A percentile compares a stretch with the other conserved stretches of the same genome.
phyloP scores from a whole-genome alignment of 208 protist species.

The Phytomonas sp. region DNA sequence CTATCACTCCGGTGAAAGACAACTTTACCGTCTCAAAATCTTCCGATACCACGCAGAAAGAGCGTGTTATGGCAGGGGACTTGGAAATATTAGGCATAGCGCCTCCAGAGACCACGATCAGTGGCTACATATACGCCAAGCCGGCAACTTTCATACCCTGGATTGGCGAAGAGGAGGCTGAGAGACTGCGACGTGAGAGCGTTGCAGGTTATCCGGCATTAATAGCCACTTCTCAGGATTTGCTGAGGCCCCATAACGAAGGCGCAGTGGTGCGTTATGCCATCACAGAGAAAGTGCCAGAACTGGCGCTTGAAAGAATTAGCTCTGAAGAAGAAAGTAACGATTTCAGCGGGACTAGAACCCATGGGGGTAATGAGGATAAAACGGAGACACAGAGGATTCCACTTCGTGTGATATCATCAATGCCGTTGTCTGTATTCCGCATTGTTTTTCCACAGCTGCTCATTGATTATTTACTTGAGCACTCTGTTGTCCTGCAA shows the following conservation, averaged over 20 bases:
- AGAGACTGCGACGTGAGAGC: slow-evolving; percentile 30
- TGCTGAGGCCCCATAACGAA: slow-evolving; percentile 31
- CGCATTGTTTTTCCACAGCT: slow-evolving; percentile 62
- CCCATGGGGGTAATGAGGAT: background rate
- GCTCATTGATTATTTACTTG: slow-evolving; percentile 69
- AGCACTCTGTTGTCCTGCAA: slow-evolving; percentile 48
- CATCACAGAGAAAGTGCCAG: slow-evolving; percentile 10
- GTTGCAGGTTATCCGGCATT: slow-evolving; percentile 17
- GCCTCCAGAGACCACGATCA: slow-evolving; percentile 21
- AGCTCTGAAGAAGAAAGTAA: background rate
- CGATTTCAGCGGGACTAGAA: background rate
- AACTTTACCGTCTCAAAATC: slow-evolving; percentile 4
- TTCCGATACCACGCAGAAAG: slow-evolving; percentile 10
- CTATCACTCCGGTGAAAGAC: slow-evolving; percentile 12
- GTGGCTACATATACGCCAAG: slow-evolving; percentile 19
- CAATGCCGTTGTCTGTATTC: slow-evolving; percentile 75
- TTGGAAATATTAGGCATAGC: slow-evolving; percentile 55
- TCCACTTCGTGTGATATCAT: slow-evolving; percentile 11
- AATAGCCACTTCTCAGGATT: slow-evolving; percentile 18
- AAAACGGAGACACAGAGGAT: background rate
- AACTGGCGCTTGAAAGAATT: background rate
- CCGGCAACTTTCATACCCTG: slow-evolving; percentile 27
- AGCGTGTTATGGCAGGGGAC: slow-evolving; percentile 16
- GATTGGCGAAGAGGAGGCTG: slow-evolving; percentile 34
- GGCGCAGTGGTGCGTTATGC: slow-evolving; percentile 60